Base-by-base conservation (phyloP, 306 rosid genomes). In the Gynostemma pentaphyllum region DNA sequence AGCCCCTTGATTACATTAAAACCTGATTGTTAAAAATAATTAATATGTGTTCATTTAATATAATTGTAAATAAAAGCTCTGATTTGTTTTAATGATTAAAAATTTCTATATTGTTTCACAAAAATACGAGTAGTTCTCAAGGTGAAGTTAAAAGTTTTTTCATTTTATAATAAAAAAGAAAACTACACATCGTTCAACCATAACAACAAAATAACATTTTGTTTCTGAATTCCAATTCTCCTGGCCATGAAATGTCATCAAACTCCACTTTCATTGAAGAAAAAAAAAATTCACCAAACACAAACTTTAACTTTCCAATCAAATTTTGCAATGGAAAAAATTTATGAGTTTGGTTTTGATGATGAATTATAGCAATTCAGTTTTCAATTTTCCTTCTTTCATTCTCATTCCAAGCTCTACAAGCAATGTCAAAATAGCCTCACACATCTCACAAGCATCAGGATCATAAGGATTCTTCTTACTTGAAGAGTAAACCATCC, bases 401-500 rank as follows among this genome's bases (percentile, higher is more conserved):
- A 56, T 68, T 72, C 66, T 74, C 66, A 22, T 13, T 37, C 86
- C 87, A 60, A 90, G 88, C 89, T 83, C 95, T 11, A 85, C 87
- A 26, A 90, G 87, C 30, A 79, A 29, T 52, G 87, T 78, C 70
- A 87, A 71, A 13, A 87, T 68, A 52, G 96, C 91, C 79, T 81
- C 87, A 53, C 94, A 87, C 91, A 87, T 87, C 70, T 90, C 95
- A 67, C 84, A 63, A 30, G 91, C 86, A 39, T 83, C 85, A 12
- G 83, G 79, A 48, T 81, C 87, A 22, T 13, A 48, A 9, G 87
- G 72, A 60, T 71, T 75, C 64, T 51, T 79, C 68, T 76, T 76
- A 45, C 74, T 75, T 36, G 94, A 76, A 55, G 90, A 85, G 77
- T 87, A 87, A 48, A 85, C 96, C 91, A 85, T 87, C 89, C 89